These are phyloP conservation scores for Sporobolomyces roseus DNA, from an alignment of 768 basidiomycete species.

Conservation along the genomic window DNA sequence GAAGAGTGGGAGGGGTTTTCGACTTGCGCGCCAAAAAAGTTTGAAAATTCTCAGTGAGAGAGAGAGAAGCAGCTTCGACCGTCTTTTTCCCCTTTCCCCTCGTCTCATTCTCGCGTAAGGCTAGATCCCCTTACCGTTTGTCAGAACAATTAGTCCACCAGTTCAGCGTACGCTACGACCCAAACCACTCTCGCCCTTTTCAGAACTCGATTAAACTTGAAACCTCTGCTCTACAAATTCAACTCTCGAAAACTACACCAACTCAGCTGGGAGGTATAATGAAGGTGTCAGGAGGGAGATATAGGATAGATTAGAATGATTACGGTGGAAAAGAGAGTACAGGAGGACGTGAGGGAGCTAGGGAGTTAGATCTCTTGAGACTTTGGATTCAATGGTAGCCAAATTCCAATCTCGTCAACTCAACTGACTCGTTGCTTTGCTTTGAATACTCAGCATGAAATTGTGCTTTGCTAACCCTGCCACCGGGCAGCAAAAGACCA, in stretches of 20 bases:
- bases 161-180: background rate
- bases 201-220: background rate
- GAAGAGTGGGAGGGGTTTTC: too few relatives aligned
- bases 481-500: conserved; percentile 92
- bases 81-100: background rate
- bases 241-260: background rate
- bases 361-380: too few relatives aligned
- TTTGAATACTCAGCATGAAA: conserved; percentile 63
- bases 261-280: background rate
- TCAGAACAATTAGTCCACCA: too few relatives aligned
- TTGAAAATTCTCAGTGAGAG: too few relatives aligned
- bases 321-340: background rate
- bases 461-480: conserved; percentile 97
- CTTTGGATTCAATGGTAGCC: too few relatives aligned
- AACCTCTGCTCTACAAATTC: too few relatives aligned
- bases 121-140: too few relatives aligned
- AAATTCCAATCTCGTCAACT: too few relatives aligned
- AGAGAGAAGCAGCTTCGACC: background rate
- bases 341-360: too few relatives aligned
- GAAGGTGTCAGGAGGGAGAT: background rate
- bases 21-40: conserved; percentile 12
- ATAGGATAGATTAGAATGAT: background rate
- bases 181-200: background rate
- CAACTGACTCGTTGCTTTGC: too few relatives aligned
- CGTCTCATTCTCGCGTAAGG: conserved; percentile 22